A percentile compares a stretch with the other conserved stretches of the same genome.
phyloP scores from a whole-genome alignment of 139 green algal genomes.

The Coelastrella sp. region DNA sequence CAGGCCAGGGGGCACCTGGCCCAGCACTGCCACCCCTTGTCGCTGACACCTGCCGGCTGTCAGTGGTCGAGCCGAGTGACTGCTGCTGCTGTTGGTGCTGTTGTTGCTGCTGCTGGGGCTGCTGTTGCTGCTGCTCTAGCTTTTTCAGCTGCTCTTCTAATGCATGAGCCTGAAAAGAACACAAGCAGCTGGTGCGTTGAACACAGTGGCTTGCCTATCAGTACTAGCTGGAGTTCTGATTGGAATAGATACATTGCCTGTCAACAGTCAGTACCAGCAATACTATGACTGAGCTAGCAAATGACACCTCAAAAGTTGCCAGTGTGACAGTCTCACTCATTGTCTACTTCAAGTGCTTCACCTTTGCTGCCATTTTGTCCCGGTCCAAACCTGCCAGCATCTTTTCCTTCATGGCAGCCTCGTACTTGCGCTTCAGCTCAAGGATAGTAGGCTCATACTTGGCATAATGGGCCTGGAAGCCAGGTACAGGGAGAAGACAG shows the following conservation, averaged over 20 bases:
- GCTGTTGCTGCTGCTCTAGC: constrained; percentile 25
- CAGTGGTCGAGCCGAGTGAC: not conserved
- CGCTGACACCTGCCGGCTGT: constrained; percentile 3
- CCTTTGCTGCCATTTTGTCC: constrained; percentile 69
- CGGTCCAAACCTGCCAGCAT: constrained; percentile 81
- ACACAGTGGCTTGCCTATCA: not conserved
- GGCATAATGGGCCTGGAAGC: constrained; percentile 72
- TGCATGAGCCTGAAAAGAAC: constrained; percentile 19
- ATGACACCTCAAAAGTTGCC: not conserved
- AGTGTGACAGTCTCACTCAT: not conserved
- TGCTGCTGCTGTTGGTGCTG: constrained; percentile 12
- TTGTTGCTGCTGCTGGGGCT: constrained; percentile 23
- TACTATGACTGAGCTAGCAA: not conserved
- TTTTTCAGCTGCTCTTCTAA: constrained; percentile 52
- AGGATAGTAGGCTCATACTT: constrained; percentile 91
- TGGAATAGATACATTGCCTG: not conserved
- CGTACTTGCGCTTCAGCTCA: constrained; percentile 89
- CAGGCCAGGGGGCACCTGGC: constrained; percentile 34
- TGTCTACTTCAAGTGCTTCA: not conserved
- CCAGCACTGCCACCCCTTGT: not conserved
- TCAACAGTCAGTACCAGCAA: not conserved
- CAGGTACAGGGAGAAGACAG: not conserved
- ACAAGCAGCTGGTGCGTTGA: not conserved
- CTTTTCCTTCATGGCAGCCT: constrained; percentile 89
- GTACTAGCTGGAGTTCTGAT: not conserved